A percentile compares a stretch with the other conserved stretches of the same genome.
Evolutionary conservation across 441 rosid species (phyloP).

Genomic region (Erysimum cheiri): DNA sequence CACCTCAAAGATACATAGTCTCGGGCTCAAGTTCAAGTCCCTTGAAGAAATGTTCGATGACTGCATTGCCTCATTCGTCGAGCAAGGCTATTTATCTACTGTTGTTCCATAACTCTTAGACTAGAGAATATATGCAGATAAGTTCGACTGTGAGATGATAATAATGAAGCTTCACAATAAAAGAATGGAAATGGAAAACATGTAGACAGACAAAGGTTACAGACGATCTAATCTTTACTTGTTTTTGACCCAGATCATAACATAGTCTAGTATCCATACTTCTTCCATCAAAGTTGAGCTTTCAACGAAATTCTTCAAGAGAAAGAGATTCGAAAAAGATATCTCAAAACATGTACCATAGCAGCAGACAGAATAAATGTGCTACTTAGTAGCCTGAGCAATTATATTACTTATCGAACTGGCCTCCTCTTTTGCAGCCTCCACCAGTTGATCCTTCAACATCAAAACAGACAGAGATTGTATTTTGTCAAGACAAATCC

Average conservation of each 20-base stretch:
- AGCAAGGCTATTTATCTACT: conserved; percentile 62
- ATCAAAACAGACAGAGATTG: background rate
- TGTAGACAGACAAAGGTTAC: conserved; percentile 10
- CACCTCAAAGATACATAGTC: conserved; percentile 61
- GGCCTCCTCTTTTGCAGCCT: conserved; percentile 67
- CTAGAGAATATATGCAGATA: background rate
- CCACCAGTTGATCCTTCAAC: conserved; percentile 63
- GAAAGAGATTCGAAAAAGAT: background rate
- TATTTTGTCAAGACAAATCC: background rate
- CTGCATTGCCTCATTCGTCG: conserved; percentile 64
- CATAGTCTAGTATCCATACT: background rate
- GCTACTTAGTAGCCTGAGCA: conserved; percentile 63
- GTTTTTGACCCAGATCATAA: conserved; percentile 14
- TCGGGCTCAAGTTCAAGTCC: conserved; percentile 72
- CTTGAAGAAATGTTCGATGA: conserved; percentile 82
- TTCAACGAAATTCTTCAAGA: background rate
- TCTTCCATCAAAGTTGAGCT: background rate
- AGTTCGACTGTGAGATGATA: background rate
- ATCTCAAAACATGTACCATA: background rate
- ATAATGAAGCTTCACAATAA: conserved; percentile 19
- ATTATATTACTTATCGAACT: conserved; percentile 55
- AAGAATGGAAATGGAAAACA: background rate
- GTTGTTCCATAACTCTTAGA: conserved; percentile 2
- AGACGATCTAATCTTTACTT: background rate
- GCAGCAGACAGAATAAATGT: conserved; percentile 11